A percentile compares a stretch with the other conserved stretches of the same genome.
Conservation (phyloP, 129 eudicot genomes). For the Silybum marianum region DNA sequence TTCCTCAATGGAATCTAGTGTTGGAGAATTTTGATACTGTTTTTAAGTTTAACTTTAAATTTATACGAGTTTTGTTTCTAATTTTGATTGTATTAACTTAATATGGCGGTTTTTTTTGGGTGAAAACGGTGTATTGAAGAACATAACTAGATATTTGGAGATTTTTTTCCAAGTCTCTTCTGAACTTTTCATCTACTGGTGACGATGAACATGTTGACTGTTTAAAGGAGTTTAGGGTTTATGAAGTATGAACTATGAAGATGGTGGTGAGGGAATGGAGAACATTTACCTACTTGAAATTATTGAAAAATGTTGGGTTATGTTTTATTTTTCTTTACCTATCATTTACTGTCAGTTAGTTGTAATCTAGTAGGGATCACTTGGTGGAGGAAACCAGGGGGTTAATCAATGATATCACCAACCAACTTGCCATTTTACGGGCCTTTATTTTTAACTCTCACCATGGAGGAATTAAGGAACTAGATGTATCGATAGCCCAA, state of each 20-base stretch:
- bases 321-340: too few species aligned
- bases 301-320: background rate
- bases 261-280: background rate
- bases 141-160: background rate
- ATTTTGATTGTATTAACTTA: background rate
- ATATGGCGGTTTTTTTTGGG: background rate
- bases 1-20: conserved; percentile 5
- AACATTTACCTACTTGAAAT: background rate
- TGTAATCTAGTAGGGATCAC: background rate
- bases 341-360: too few species aligned
- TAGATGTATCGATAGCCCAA: background rate
- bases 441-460: background rate
- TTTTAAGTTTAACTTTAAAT: background rate
- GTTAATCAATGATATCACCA: background rate
- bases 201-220: background rate
- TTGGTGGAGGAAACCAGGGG: background rate
- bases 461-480: background rate
- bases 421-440: background rate
- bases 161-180: background rate
- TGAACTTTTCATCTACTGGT: background rate
- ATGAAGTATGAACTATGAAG: background rate
- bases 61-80: conserved; percentile 9
- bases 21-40: conserved; percentile 9
- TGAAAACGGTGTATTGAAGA: background rate
- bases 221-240: background rate